Base-by-base conservation (phyloP, 2,329 filamentous ascomycete genomes). In the Lecanicillium sp. region DNA sequence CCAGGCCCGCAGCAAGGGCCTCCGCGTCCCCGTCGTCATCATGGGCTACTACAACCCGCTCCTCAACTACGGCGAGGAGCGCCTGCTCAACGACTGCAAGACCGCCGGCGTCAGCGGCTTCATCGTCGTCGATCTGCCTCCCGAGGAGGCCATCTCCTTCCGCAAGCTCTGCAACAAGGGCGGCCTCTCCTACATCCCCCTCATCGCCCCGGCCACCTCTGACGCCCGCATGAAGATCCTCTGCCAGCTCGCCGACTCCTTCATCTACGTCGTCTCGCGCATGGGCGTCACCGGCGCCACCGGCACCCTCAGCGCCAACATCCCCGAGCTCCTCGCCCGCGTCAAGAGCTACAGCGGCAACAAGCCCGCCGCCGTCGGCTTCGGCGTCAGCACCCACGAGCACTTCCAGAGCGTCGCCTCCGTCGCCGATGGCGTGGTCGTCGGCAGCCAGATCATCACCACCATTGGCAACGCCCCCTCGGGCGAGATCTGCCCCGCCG, bases 1-100 rank as follows among this genome's bases (percentile, higher is more conserved):
- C 58, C 79, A 86, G 53, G 89, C 91, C 39, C 79, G 93, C 60
- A 76, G 78, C 57, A 78, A 77, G 53, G 93, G 93, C 35, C 74
- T 97, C 48, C 84, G 78, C 60, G 82, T 85, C 1, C 93, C 93
- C 1, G 80, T 98, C 35, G 71, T 98, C 62, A 79, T 98, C 56
- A 98, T 98, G 93, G 93, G 93, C 60, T 98, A 98, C 78, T 98
- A 95, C 72, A 98, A 98, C 73, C 93, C 93, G 1, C 76, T 97
- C 52, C 74, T 97, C 52, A 88, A 86, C 60, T 98, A 97, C 64
- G 93, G 93, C 46, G 93, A 98, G 71, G 90, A 95, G 70, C 79
- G 78, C 52, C 82, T 97, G 67, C 74, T 98, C 47, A 77, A 81
- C 58, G 90, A 97, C 67, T 88, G 89, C 66, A 84, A 85, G 63